Evolutionary conservation across 306 rosid genomes (phyloP).

Genomic region (Prunus salicina): DNA sequence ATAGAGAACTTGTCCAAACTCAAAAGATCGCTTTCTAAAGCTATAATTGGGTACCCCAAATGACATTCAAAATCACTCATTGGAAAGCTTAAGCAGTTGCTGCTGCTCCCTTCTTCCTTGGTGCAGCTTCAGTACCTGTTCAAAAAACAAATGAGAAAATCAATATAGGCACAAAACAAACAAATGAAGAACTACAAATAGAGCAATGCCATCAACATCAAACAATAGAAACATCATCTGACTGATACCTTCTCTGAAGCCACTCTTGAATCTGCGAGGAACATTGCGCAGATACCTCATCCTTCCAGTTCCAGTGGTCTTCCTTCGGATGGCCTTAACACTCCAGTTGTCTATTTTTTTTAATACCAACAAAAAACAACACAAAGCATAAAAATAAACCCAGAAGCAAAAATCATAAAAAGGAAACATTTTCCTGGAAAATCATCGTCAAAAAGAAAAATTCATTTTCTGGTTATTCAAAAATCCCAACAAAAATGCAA

Average conservation of each 20-base stretch:
- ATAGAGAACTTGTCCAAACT: conserved; percentile 13
- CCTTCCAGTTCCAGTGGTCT: conserved; percentile 99
- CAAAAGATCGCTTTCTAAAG: conserved; percentile 18
- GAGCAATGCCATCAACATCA: background rate
- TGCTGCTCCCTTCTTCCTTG: conserved; percentile 88
- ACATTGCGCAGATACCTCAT: conserved; percentile 94
- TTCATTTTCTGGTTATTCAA: no score
- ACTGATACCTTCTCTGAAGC: conserved; percentile 89
- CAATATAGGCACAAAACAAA: background rate
- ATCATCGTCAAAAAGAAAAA: no score
- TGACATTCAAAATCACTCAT: conserved; percentile 13
- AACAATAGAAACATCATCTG: fast-evolving
- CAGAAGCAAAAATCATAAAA: no score
- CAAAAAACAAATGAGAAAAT: background rate
- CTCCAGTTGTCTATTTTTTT: no score
- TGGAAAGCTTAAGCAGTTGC: conserved; percentile 53
- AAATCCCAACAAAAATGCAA: no score
- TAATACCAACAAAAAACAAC: no score
- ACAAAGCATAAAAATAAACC: no score
- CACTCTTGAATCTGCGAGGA: no score
- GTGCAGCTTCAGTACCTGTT: conserved; percentile 65
- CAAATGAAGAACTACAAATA: background rate
- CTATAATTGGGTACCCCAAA: conserved; percentile 30
- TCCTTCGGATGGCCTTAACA: conserved; percentile 70
- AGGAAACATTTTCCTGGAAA: no score